Percentiles rank a stretch among this genome's conserved stretches.
These are phyloP conservation scores for Populus hybrid DNA, from an alignment of 441 rosid genomes.

Conservation along the genomic window DNA sequence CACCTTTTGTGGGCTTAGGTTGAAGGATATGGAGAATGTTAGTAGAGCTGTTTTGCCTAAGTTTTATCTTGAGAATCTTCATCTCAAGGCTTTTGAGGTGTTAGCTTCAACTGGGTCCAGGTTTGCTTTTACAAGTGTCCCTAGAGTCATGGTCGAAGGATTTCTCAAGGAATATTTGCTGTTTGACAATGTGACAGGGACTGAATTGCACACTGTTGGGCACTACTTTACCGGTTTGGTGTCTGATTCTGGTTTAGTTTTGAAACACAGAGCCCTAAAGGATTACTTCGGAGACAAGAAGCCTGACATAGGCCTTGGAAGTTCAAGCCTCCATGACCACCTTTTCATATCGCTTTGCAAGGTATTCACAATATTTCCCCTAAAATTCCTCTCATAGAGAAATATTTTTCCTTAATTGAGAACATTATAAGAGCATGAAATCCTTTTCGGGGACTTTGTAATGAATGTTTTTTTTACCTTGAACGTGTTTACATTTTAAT, in stretches of 20 bases:
- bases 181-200: slow-evolving; percentile 61
- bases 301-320: slow-evolving; percentile 74
- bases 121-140: slow-evolving; percentile 66
- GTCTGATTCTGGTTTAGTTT: slow-evolving; percentile 53
- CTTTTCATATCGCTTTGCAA: slow-evolving; percentile 70
- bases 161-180: slow-evolving; percentile 66
- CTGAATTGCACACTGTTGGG: slow-evolving; percentile 53
- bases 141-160: slow-evolving; percentile 77
- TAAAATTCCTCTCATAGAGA: background rate
- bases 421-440: background rate
- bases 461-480: background rate
- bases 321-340: slow-evolving; percentile 51
- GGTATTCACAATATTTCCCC: slow-evolving; percentile 30
- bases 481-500: background rate
- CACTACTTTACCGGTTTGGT: slow-evolving; percentile 60
- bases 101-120: slow-evolving; percentile 37
- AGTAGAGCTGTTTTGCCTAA: slow-evolving; percentile 83
- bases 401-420: background rate
- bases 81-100: slow-evolving; percentile 47
- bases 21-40: slow-evolving; percentile 52
- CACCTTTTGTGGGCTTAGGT: slow-evolving; percentile 67
- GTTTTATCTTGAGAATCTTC: slow-evolving; percentile 78
- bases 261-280: slow-evolving; percentile 59
- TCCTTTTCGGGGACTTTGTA: background rate
- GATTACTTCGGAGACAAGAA: slow-evolving; percentile 51